Evolutionary conservation across 2,329 filamentous ascomycete species (phyloP).

Genomic region (Aspergillus ochraceoroseus): DNA sequence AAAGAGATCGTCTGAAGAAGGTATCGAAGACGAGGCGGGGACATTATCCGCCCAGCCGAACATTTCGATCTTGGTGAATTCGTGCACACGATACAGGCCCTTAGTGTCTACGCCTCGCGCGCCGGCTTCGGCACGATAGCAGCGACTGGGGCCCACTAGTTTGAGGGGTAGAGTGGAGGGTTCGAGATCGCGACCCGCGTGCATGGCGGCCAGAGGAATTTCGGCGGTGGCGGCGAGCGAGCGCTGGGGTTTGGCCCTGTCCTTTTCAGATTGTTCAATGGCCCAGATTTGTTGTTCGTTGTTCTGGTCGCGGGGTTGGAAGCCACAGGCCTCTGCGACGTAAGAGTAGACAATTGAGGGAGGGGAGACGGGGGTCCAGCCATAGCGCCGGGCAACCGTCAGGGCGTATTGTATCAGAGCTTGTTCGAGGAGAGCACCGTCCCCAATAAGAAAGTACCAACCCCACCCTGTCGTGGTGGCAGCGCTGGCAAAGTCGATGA

Average conservation of each 20-base stretch:
- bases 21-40: constrained; percentile 31
- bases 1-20: constrained; percentile 54
- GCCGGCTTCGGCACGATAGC: constrained; percentile 92
- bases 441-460: constrained; percentile 94
- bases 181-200: constrained; percentile 66
- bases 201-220: constrained; percentile 89
- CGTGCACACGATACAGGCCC: constrained; percentile 92
- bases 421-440: constrained; percentile 89
- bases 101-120: constrained; percentile 86
- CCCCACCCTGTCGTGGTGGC: constrained; percentile 87
- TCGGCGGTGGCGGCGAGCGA: constrained; percentile 85
- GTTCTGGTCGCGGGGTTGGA: constrained; percentile 84
- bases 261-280: constrained; percentile 62
- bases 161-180: constrained; percentile 66
- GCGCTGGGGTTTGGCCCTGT: constrained; percentile 63
- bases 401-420: constrained; percentile 85
- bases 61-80: constrained; percentile 98
- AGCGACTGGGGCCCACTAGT: constrained; percentile 78
- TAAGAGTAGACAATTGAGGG: constrained; percentile 89
- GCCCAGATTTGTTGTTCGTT: constrained; percentile 90
- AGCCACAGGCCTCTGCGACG: constrained; percentile 85
- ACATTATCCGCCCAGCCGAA: constrained; percentile 74
- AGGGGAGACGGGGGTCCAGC: constrained; percentile 76
- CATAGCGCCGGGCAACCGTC: constrained; percentile 62
- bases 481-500: constrained; percentile 84